Base-by-base conservation (phyloP, 768 basidiomycete species). In the Calocybe gangraenosa region DNA sequence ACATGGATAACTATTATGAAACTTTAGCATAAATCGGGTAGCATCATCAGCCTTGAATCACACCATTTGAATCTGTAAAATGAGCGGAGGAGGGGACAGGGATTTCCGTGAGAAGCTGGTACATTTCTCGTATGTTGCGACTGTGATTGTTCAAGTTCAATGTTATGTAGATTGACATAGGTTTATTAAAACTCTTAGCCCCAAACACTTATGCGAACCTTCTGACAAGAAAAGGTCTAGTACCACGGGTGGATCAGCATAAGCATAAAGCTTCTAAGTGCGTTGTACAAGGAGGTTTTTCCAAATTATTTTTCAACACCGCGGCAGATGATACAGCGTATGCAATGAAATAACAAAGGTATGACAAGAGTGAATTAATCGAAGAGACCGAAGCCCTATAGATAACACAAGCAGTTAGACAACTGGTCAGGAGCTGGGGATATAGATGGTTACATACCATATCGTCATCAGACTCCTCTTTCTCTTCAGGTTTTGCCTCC, bases 331-430 rank as follows among this genome's bases (percentile, higher is more conserved):
- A 47, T 56, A 52, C 47, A 54, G 46, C 46, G 44, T 45, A 44
- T 45, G 37, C n/a, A 39, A 42, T 25, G 25, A 17, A n/a, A n/a
- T n/a, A 42, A 44, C 47, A 46, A 15, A 42, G 19, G 44, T 32
- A 59, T 44, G 40, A 32, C 18, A 18, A 15, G 22, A 54, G 56
- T 50, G 58, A 56, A 68, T 77, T 76, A 93, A 73, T 94, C 91
- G 84, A 95, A 95, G 52, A 95, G 80, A 74, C 92, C 91, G 79
- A 95, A 93, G 76, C 92, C 92, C 92, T 91, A 52, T 7, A 33
- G 25, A 42, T 21, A 43, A 21, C 5, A 45, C 15, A 22, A 41
- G 19, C n/a, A 37, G 17, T 46, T 10, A 40, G 31, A 4, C 3
- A 8, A 10, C 18, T n/a, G 2, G 21, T 1, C 2, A 22, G 43